Base-by-base conservation (phyloP, 768 basidiomycete species). In the Cubamyces sp. region DNA sequence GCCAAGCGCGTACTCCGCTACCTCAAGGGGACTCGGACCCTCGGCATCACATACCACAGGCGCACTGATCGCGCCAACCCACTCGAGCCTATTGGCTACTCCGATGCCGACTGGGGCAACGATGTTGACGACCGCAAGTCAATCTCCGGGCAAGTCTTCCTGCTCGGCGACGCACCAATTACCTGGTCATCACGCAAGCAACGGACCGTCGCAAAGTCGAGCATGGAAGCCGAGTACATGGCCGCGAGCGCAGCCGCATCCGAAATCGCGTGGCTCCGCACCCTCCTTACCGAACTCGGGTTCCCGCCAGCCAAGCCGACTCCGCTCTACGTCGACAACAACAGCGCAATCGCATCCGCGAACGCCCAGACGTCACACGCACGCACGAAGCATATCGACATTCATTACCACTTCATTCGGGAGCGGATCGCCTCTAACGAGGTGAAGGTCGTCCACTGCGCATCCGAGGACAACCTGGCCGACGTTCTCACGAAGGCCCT, bases 141-240 rank as follows among this genome's bases (percentile, higher is more conserved):
- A 2, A 64, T 65, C 34, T 69, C 68, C 41, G 71, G 70, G 12
- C 68, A 71, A 48, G 56, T 64, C 7, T 75, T 69, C 54, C 60
- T 69, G n/a, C 43, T 74, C 21, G 69, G 66, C 47, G 68, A 72
- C 0, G 71, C 70, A 0, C 63, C 68, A 1, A 66, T 80, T 28
- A 66, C 67, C 1, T 80, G 78, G 78, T 63, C 61, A 9, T 70
- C 74, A 14, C 70, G 74, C 46, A 73, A 75, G 51, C 82, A 84
- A 58, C 60, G 62, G 15, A 67, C 69, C 0, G 70, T 78, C 1
- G 71, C 77, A 0, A 64, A 70, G 2, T 78, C 75, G 2, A 76
- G 74, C 0, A 71, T 71, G 0, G 75, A 79, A 58, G 72, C 76
- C 3, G 77, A 81, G 61, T 54, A 54, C 40, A 43, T 54, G 23